A percentile compares a stretch with the other conserved stretches of the same genome.
Evolutionary conservation across 768 basidiomycete genomes (phyloP).

Genomic region (Suillus hirtellus): DNA sequence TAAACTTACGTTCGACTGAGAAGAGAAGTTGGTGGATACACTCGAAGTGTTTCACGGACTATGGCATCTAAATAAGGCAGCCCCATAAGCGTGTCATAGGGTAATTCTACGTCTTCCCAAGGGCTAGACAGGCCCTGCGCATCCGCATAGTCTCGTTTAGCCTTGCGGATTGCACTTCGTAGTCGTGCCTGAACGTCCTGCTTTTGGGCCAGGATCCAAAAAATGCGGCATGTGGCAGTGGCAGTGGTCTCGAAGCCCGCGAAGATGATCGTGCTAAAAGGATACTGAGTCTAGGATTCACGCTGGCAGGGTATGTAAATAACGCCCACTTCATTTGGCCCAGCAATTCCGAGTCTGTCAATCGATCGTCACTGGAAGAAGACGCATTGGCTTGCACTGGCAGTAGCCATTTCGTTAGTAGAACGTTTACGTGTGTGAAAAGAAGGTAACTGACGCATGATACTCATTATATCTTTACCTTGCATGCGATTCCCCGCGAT

Average conservation of each 20-base stretch:
- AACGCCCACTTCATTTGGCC: constrained; percentile 40
- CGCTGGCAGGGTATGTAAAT: background rate
- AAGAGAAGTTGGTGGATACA: constrained; percentile 38
- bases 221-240: constrained; percentile 32
- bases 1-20: constrained; percentile 33
- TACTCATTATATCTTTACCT: constrained; percentile 40
- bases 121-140: constrained; percentile 3
- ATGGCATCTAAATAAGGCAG: constrained; percentile 50
- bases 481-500: constrained; percentile 17
- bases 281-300: background rate
- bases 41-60: constrained; percentile 42
- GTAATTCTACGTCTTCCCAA: constrained; percentile 33
- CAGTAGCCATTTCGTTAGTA: constrained; percentile 4
- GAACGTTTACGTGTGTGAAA: background rate
- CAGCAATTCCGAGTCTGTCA: constrained; percentile 36
- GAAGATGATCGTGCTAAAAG: constrained; percentile 35
- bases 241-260: constrained; percentile 36
- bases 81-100: constrained; percentile 41
- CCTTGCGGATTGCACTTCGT: constrained; percentile 33
- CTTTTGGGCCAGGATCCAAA: constrained; percentile 33
- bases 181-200: constrained; percentile 34
- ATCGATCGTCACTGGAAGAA: constrained; percentile 29
- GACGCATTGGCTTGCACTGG: constrained; percentile 37
- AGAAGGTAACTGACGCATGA: constrained; percentile 33
- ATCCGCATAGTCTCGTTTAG: constrained; percentile 23